Evolutionary conservation across 2,329 filamentous ascomycete species (phyloP).

Genomic region (Coleophoma eucalyptorum): DNA sequence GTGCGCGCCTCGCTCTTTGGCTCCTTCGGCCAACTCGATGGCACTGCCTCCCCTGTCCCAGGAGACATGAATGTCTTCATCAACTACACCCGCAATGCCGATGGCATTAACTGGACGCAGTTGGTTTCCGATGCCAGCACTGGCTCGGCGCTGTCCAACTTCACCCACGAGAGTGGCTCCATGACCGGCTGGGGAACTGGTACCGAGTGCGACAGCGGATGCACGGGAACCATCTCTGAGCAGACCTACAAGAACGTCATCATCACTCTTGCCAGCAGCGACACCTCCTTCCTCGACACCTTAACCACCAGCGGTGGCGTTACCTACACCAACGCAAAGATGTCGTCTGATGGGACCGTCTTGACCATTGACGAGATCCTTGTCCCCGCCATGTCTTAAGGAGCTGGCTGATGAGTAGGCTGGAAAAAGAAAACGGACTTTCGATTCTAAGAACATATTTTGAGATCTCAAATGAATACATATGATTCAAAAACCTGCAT

Average conservation of each 20-base stretch:
- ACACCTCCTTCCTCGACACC: slow-evolving; percentile 25
- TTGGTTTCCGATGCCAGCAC: slow-evolving; percentile 31
- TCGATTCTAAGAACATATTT: no score
- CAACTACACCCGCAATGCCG: slow-evolving; percentile 19
- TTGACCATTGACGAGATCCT: slow-evolving; percentile 33
- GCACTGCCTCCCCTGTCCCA: slow-evolving; percentile 16
- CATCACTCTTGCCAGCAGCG: slow-evolving; percentile 32
- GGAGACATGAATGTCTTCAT: slow-evolving; percentile 25
- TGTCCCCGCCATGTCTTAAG: slow-evolving; percentile 27
- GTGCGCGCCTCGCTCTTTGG: slow-evolving; percentile 36
- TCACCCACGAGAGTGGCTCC: slow-evolving; percentile 29
- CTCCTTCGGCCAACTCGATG: slow-evolving; percentile 35
- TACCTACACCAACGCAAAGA: slow-evolving; percentile 29
- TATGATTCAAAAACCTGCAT: no score
- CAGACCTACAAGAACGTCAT: slow-evolving; percentile 35
- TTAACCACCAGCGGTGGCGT: slow-evolving; percentile 25
- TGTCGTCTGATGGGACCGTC: slow-evolving; percentile 29
- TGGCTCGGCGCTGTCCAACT: slow-evolving; percentile 29
- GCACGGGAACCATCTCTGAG: slow-evolving; percentile 32
- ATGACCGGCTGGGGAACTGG: slow-evolving; percentile 36
- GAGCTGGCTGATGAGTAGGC: neutral
- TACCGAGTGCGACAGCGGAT: slow-evolving; percentile 34
- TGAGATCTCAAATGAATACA: no score
- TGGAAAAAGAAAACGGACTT: neutral
- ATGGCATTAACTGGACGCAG: slow-evolving; percentile 19